Percentiles rank a stretch among this genome's conserved stretches.
phyloP scores from a whole-genome alignment of 2,329 filamentous ascomycete species.

The Acrocalymma vagum region DNA sequence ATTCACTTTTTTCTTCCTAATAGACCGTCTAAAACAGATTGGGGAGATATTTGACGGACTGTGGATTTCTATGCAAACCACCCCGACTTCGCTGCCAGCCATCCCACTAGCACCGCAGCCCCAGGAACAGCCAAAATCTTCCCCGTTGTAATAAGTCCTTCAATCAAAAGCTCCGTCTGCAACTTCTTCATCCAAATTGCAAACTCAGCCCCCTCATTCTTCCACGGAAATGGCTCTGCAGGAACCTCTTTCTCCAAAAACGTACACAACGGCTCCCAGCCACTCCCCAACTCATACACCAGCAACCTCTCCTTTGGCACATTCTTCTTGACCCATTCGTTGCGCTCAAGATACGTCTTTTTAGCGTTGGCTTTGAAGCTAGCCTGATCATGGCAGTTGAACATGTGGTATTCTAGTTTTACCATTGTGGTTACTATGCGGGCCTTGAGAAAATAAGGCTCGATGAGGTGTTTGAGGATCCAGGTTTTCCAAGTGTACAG shows the following conservation, averaged over 20 bases:
- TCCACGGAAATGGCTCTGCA: slow-evolving; percentile 19
- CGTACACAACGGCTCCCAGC: slow-evolving; percentile 33
- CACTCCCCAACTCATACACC: slow-evolving; percentile 23
- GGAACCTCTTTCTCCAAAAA: slow-evolving; percentile 31
- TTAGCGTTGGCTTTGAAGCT: too few relatives aligned
- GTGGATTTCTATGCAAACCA: too few relatives aligned
- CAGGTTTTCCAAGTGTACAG: slow-evolving; percentile 15
- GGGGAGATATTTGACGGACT: too few relatives aligned
- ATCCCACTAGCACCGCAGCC: too few relatives aligned
- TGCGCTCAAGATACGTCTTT: slow-evolving; percentile 22
- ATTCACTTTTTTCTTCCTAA: too few relatives aligned
- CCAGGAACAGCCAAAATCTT: too few relatives aligned
- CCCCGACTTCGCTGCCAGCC: too few relatives aligned
- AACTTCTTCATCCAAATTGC: slow-evolving; percentile 1
- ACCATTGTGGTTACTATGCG: slow-evolving; percentile 18
- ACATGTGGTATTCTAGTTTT: slow-evolving; percentile 15
- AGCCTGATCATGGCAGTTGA: slow-evolving; percentile 10
- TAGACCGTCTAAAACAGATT: too few relatives aligned
- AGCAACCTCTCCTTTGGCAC: slow-evolving; percentile 29
- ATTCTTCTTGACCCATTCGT: slow-evolving; percentile 17
- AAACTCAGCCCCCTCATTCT: slow-evolving; percentile 10
- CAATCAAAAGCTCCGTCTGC: not conserved
- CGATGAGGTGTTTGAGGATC: slow-evolving; percentile 8
- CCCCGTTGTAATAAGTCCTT: too few relatives aligned
- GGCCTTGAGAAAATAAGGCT: slow-evolving; percentile 14